Conservation (phyloP, 2,329 filamentous ascomycete species). For the Cryoendolithus antarcticus region DNA sequence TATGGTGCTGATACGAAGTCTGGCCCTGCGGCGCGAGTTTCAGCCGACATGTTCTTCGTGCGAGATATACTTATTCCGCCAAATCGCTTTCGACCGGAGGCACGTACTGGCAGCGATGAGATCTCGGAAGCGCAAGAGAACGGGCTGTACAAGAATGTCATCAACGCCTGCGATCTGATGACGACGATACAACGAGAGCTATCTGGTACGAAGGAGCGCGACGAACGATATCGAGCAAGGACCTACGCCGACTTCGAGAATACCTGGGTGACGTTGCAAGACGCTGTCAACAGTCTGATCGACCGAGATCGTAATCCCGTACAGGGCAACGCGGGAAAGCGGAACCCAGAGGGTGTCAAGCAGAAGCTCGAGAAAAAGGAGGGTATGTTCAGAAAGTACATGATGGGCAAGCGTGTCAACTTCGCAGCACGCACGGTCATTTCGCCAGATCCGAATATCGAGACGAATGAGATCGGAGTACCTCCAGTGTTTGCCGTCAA, state of each 20-base stretch:
- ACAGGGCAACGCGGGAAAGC: conserved; percentile 62
- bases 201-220: conserved; percentile 32
- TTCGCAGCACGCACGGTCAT: conserved; percentile 96
- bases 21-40: conserved; percentile 9
- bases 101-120: conserved; percentile 64
- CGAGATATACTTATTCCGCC: conserved; percentile 78
- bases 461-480: conserved; percentile 97
- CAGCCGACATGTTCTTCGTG: conserved; percentile 81
- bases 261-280: conserved; percentile 73
- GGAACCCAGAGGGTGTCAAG: conserved; percentile 88
- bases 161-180: conserved; percentile 62
- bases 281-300: conserved; percentile 82
- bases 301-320: conserved; percentile 79
- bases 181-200: conserved; percentile 63
- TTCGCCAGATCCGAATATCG: conserved; percentile 94
- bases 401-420: conserved; percentile 99
- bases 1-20: conserved; percentile 38
- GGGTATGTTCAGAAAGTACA: conserved; percentile 94
- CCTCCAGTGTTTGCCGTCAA: conserved; percentile 96
- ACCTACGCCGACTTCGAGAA: conserved; percentile 68
- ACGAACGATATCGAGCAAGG: conserved; percentile 38
- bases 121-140: conserved; percentile 87
- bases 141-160: conserved; percentile 70
- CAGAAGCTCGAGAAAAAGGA: conserved; percentile 98
- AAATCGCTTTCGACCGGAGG: conserved; percentile 81